These are phyloP conservation scores for Botryotinia convoluta DNA, from an alignment of 2,329 filamentous ascomycete species.

Conservation along the genomic window DNA sequence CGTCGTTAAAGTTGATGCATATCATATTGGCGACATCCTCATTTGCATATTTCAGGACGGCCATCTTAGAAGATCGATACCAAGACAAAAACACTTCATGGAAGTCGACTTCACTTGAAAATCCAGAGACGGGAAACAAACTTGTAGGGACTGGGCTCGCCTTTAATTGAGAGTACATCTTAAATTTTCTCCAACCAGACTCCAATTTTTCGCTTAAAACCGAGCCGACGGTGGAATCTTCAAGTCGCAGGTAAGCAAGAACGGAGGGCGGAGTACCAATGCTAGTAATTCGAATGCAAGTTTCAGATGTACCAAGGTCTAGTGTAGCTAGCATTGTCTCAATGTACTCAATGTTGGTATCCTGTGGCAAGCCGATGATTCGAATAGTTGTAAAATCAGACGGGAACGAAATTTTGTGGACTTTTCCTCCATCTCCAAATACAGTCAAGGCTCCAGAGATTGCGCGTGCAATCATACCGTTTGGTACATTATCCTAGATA, in stretches of 20 bases:
- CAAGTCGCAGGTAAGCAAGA: not conserved
- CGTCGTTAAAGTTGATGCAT: not conserved
- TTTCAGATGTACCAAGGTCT: constrained; percentile 20
- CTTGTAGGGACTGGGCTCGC: not conserved
- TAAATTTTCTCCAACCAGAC: not conserved
- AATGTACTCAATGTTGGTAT: constrained; percentile 22
- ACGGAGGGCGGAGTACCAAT: not conserved
- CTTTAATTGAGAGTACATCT: not conserved
- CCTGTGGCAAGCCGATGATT: constrained; percentile 27
- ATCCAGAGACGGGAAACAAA: not conserved
- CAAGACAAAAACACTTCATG: not conserved
- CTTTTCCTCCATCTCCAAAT: constrained; percentile 30
- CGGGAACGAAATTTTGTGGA: constrained; percentile 31
- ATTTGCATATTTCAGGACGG: not conserved
- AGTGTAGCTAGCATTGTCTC: constrained; percentile 24
- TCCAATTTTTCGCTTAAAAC: not conserved
- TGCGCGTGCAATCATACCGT: constrained; percentile 24
- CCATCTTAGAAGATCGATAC: not conserved
- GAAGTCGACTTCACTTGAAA: not conserved
- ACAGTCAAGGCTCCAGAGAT: constrained; percentile 28
- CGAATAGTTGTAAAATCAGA: constrained; percentile 31
- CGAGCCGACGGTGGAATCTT: not conserved
- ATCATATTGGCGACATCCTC: not conserved
- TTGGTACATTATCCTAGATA: not conserved
- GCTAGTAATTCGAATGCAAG: constrained; percentile 23